Conservation (phyloP, 2,329 filamentous ascomycete genomes). For the Septoria linicola region DNA sequence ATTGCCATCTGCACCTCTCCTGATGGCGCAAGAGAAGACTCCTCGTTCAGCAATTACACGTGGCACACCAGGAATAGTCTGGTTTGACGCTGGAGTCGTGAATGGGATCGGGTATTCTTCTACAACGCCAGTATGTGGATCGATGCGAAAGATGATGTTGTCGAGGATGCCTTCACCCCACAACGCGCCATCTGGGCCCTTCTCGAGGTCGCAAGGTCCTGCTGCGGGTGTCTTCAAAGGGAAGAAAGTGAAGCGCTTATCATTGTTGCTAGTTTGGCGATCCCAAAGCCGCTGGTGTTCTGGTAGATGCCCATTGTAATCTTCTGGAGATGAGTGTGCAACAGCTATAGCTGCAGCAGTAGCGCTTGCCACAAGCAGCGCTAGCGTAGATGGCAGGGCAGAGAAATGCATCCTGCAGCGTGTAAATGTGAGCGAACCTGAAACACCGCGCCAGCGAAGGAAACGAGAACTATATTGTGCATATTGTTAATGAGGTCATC, state of each 20-base stretch:
- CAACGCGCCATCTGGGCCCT: constrained; percentile 25
- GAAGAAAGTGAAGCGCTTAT: constrained; percentile 23
- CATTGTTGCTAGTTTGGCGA: constrained; percentile 3
- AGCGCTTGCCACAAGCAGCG: not conserved
- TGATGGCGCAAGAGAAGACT: constrained; percentile 22
- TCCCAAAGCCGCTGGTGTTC: not conserved
- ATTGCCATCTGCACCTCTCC: constrained; percentile 25
- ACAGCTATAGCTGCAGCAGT: not conserved
- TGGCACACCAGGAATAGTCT: constrained; percentile 14
- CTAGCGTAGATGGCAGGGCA: constrained; percentile 1
- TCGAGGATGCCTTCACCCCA: constrained; percentile 26
- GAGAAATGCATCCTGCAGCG: not conserved
- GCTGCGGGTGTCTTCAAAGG: constrained; percentile 17
- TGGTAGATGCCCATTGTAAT: not conserved
- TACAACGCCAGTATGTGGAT: constrained; percentile 19
- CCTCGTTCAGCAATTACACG: constrained; percentile 15
- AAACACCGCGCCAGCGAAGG: not conserved
- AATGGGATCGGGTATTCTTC: constrained; percentile 27
- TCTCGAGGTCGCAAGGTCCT: constrained; percentile 24
- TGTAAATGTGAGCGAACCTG: not conserved
- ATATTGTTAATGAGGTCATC: not conserved
- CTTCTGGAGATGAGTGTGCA: not conserved
- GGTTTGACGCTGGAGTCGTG: constrained; percentile 21
- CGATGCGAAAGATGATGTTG: constrained; percentile 27
- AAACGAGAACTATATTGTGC: not conserved